A percentile compares a stretch with the other conserved stretches of the same genome.
Conservation (phyloP, 2,329 filamentous ascomycete species). For the Alternaria alternata region DNA sequence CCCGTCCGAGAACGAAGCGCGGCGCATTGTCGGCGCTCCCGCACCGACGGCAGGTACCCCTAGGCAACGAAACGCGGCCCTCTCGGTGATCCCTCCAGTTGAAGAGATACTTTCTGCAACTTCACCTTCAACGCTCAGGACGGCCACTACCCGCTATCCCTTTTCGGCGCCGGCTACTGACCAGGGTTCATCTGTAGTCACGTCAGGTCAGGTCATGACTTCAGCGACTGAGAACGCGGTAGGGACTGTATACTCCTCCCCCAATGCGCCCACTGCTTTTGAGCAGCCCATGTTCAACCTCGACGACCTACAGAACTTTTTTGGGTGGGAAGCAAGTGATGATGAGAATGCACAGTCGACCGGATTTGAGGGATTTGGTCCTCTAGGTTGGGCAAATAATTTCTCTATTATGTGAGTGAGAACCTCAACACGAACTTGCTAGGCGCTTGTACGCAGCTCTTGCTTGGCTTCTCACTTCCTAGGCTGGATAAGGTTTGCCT, state of each 20-base stretch:
- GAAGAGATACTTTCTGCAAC: slow-evolving; percentile 20
- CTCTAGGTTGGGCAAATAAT: slow-evolving; percentile 41
- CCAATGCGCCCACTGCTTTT: slow-evolving; percentile 16
- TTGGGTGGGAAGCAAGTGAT: slow-evolving; percentile 40
- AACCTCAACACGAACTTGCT: neutral
- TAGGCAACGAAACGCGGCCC: slow-evolving; percentile 11
- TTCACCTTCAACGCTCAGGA: slow-evolving; percentile 20
- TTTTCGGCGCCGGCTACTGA: slow-evolving; percentile 18
- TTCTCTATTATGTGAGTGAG: slow-evolving; percentile 35
- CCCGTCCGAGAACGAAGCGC: slow-evolving; percentile 35
- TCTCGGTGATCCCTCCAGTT: slow-evolving; percentile 26
- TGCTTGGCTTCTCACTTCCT: neutral
- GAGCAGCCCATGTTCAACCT: slow-evolving; percentile 44
- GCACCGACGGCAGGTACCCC: slow-evolving; percentile 20
- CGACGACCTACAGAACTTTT: slow-evolving; percentile 45
- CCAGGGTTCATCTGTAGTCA: slow-evolving; percentile 9
- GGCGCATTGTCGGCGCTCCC: slow-evolving; percentile 34
- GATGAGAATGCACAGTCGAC: slow-evolving; percentile 38
- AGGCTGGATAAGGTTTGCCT: neutral
- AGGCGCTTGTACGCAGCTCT: neutral
- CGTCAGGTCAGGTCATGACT: slow-evolving; percentile 12
- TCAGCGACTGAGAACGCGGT: slow-evolving; percentile 18
- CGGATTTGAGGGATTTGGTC: slow-evolving; percentile 41
- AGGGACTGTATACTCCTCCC: slow-evolving; percentile 18
- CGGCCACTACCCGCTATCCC: slow-evolving; percentile 17